Base-by-base conservation (phyloP, 1,284 basidiomycete genomes). In the Irpex sp. region DNA sequence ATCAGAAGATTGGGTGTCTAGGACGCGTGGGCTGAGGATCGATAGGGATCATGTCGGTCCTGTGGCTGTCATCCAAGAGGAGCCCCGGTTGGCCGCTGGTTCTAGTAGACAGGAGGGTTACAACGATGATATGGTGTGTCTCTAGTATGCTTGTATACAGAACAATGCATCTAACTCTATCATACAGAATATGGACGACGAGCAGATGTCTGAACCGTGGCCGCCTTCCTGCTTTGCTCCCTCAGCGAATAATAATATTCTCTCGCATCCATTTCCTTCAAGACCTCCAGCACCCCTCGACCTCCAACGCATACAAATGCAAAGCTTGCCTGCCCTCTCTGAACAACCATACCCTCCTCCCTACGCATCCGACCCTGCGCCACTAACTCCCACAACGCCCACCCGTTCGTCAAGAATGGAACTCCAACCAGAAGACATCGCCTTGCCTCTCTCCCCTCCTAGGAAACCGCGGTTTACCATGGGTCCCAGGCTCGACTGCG, bases 401-500 rank as follows among this genome's bases (percentile, higher is more conserved):
- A 6, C 34, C 9, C 34, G 9, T 26, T 36, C 26, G 3, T 26
- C 54, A 13, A 17, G 26, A 9, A 21, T 52, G 19, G 40, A 51
- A 9, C 6, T 60, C 21, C 34, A 26, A 3, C 31, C 60, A 37
- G 40, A 38, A 49, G 11, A 36, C 9, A 64, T 59, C 59, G 60
- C 62, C 58, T 37, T 56, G 4, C 37, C 62, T 13, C 36, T 48
- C 26, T 11, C 48, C 5, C 48, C 59, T 2, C n/a, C 60, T 3
- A 60, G 69, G 59, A 69, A 66, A 60, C 72, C 68, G 51, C 81
- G 83, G 5, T 82, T 91, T 67, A 85, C 83, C 63, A 91, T 92
- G 86, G 89, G 89, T 9, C 89, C 89, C 1, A 81, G 89, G 5
- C 79, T 83, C 3, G 89, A 89, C 69, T 92, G 90, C 69, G 79